These are phyloP conservation scores for Thinopyrum elongatum DNA, from an alignment of 176 grass and related monocot species.

Conservation along the genomic window DNA sequence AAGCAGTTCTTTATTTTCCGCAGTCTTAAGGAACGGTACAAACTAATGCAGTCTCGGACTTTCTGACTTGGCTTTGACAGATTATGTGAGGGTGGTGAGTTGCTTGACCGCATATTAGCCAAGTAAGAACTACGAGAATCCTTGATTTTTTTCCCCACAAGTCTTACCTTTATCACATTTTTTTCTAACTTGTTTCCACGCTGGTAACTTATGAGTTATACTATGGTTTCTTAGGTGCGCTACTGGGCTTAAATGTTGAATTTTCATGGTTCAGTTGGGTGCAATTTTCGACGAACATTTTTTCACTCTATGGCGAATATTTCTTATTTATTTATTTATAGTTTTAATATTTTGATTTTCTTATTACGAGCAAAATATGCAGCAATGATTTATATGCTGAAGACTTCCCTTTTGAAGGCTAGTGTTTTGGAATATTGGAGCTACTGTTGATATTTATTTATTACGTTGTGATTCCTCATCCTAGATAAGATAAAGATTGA, in stretches of 20 bases:
- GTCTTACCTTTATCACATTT: background rate
- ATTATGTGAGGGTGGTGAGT: constrained; percentile 85
- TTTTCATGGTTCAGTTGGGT: background rate
- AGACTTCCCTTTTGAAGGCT: background rate
- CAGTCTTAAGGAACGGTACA: background rate
- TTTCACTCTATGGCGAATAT: background rate
- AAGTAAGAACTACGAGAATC: constrained; percentile 46
- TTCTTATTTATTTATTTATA: background rate
- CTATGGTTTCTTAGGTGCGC: background rate
- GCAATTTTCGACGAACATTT: background rate
- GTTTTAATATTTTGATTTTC: background rate
- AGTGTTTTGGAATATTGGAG: background rate
- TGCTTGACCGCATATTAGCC: constrained; percentile 90
- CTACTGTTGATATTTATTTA: background rate
- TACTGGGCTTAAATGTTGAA: background rate
- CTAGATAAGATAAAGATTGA: background rate
- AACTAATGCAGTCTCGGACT: constrained; percentile 13
- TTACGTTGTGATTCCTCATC: background rate
- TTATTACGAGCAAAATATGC: background rate
- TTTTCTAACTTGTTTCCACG: background rate
- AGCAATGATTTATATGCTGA: background rate
- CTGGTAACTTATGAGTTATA: constrained; percentile 2
- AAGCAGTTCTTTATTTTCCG: background rate
- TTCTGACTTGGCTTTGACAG: constrained; percentile 38
- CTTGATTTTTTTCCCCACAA: background rate